A percentile compares a stretch with the other conserved stretches of the same genome.
These are phyloP conservation scores for Claviceps sp. DNA, from an alignment of 2,329 filamentous ascomycete genomes.

Conservation along the genomic window DNA sequence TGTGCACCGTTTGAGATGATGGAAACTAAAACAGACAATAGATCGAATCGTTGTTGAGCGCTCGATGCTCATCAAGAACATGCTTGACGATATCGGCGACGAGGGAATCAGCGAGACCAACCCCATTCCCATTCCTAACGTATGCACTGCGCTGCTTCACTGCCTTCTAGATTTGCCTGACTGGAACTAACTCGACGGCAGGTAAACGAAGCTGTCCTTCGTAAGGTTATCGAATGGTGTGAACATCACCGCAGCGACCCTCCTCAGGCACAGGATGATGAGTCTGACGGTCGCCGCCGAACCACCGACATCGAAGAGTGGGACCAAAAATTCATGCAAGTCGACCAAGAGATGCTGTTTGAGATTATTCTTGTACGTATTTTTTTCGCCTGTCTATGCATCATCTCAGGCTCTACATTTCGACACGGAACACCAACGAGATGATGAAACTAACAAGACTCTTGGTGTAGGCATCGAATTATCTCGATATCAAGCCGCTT, in stretches of 20 bases:
- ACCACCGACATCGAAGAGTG: slow-evolving; percentile 98
- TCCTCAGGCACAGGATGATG: slow-evolving; percentile 67
- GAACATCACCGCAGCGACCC: slow-evolving; percentile 88
- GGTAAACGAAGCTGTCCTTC: slow-evolving; percentile 86
- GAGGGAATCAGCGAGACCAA: slow-evolving; percentile 38
- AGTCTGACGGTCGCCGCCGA: slow-evolving; percentile 91
- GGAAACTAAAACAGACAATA: slow-evolving; percentile 17
- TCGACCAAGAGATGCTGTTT: slow-evolving; percentile 99
- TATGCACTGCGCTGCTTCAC: slow-evolving; percentile 22
- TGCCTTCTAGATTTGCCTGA: not conserved
- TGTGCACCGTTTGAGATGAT: not conserved
- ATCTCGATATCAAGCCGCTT: slow-evolving; percentile 96
- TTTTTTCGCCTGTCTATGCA: not conserved
- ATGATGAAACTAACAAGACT: not conserved
- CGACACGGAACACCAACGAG: not conserved
- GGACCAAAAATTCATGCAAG: slow-evolving; percentile 99
- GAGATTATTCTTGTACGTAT: slow-evolving; percentile 85
- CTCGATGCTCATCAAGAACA: slow-evolving; percentile 93
- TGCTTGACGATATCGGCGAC: slow-evolving; percentile 85
- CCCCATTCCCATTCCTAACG: slow-evolving; percentile 79
- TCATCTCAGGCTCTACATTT: not conserved
- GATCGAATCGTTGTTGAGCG: slow-evolving; percentile 80
- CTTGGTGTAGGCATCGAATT: slow-evolving; percentile 71
- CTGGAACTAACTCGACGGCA: slow-evolving; percentile 17
- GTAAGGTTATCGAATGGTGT: slow-evolving; percentile 98